These are phyloP conservation scores for Aspergillus candidus DNA, from an alignment of 2,329 filamentous ascomycete genomes.

Conservation along the genomic window DNA sequence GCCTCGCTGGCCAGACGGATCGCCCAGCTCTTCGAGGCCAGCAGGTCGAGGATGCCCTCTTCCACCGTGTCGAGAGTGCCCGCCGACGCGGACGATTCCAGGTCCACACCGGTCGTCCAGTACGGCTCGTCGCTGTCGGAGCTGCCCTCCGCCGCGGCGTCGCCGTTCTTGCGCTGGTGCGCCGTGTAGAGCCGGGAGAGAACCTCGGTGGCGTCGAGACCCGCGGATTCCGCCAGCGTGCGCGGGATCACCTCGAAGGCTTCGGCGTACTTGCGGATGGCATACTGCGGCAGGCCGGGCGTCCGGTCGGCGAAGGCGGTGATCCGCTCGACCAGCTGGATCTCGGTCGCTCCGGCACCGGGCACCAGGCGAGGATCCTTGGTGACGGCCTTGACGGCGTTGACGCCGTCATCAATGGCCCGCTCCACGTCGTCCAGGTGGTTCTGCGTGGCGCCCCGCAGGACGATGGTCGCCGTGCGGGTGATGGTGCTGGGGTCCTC, in stretches of 20 bases:
- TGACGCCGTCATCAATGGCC: conserved; percentile 95
- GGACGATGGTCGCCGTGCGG: conserved; percentile 85
- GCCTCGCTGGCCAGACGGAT: conserved; percentile 96
- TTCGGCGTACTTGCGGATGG: conserved; percentile 95
- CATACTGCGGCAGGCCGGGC: conserved; percentile 86
- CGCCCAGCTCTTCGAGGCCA: conserved; percentile 91
- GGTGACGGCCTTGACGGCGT: conserved; percentile 97
- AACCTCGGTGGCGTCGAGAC: conserved; percentile 94
- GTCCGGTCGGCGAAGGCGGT: conserved; percentile 87
- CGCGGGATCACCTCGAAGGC: conserved; percentile 96
- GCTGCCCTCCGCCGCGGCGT: conserved; percentile 25
- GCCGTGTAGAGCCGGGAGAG: conserved; percentile 87
- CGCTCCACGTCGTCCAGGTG: conserved; percentile 95
- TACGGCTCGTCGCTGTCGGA: conserved; percentile 63
- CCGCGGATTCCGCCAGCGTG: conserved; percentile 88
- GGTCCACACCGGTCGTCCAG: conserved; percentile 89
- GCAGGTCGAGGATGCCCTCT: conserved; percentile 83
- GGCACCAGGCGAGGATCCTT: conserved; percentile 86
- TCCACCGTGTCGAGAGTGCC: conserved; percentile 82
- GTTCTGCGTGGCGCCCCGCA: conserved; percentile 95
- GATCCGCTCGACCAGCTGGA: conserved; percentile 89
- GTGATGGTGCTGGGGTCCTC: conserved; percentile 73
- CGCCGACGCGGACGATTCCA: conserved; percentile 76
- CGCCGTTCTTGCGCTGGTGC: conserved; percentile 55
- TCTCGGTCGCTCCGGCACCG: conserved; percentile 88